Conservation (phyloP, 2,329 filamentous ascomycete genomes). For the Hypoxylon sp. region DNA sequence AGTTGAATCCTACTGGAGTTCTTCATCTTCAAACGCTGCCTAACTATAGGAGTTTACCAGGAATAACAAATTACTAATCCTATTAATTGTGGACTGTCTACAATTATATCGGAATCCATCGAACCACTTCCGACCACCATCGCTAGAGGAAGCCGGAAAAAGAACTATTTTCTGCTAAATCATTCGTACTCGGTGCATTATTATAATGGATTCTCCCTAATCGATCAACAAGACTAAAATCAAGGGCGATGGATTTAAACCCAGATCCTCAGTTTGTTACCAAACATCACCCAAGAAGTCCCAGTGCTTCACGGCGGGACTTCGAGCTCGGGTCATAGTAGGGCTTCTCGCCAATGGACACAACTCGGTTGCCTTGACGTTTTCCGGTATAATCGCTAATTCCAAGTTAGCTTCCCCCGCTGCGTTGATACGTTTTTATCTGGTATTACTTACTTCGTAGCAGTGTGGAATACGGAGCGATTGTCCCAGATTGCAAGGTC, state of each 20-base stretch:
- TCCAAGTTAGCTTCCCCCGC: slow-evolving; percentile 9
- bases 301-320: slow-evolving; percentile 59
- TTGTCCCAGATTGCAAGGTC: slow-evolving; percentile 78
- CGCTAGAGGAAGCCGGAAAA: too few relatives aligned
- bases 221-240: too few relatives aligned
- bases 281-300: not conserved
- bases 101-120: too few relatives aligned
- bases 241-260: not conserved
- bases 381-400: slow-evolving; percentile 66
- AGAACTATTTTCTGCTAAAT: too few relatives aligned
- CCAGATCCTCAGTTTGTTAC: not conserved
- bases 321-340: slow-evolving; percentile 62
- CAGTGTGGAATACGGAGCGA: slow-evolving; percentile 63
- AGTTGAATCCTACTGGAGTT: too few relatives aligned
- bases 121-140: too few relatives aligned
- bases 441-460: slow-evolving; percentile 58
- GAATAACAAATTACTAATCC: not conserved
- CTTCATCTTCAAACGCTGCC: not conserved
- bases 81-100: too few relatives aligned
- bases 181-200: too few relatives aligned
- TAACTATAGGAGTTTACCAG: not conserved
- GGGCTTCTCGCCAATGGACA: slow-evolving; percentile 64
- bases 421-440: slow-evolving; percentile 61
- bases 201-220: too few relatives aligned
- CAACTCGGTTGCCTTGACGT: slow-evolving; percentile 62